phyloP scores from a whole-genome alignment of 2,329 filamentous ascomycete genomes.

The Colletotrichum orbiculare region DNA sequence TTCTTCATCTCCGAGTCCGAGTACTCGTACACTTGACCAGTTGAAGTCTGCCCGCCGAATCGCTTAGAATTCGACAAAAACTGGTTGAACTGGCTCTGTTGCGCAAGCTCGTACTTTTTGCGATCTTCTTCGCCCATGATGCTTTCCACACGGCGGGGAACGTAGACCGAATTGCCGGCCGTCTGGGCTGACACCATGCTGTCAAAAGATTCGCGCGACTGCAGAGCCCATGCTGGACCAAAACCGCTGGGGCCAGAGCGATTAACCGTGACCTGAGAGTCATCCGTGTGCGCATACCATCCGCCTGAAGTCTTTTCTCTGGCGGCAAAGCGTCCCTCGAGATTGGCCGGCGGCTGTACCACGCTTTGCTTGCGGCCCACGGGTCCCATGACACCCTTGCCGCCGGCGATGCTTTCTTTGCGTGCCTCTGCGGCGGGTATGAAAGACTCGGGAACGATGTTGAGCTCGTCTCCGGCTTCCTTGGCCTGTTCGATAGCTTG shows the following conservation, averaged over 20 bases:
- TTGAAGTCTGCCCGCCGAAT: slow-evolving; percentile 30
- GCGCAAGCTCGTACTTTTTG: slow-evolving; percentile 77
- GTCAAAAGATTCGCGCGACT: slow-evolving; percentile 73
- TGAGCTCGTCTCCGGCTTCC: slow-evolving; percentile 85
- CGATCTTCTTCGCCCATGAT: slow-evolving; percentile 84
- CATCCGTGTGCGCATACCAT: slow-evolving; percentile 76
- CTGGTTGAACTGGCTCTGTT: slow-evolving; percentile 59
- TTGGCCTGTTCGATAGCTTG: slow-evolving; percentile 87
- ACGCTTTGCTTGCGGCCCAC: slow-evolving; percentile 63
- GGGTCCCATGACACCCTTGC: slow-evolving; percentile 43
- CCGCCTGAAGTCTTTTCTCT: slow-evolving; percentile 75
- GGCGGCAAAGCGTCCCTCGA: slow-evolving; percentile 83
- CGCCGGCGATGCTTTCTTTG: slow-evolving; percentile 48
- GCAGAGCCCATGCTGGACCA: slow-evolving; percentile 39
- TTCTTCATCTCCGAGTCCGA: slow-evolving; percentile 51
- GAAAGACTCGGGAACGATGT: slow-evolving; percentile 90
- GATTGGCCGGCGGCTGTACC: slow-evolving; percentile 77
- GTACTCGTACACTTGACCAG: slow-evolving; percentile 62
- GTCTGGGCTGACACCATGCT: slow-evolving; percentile 71
- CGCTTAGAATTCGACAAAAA: slow-evolving; percentile 38
- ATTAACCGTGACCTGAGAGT: slow-evolving; percentile 50
- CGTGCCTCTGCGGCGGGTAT: slow-evolving; percentile 66
- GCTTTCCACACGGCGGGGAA: slow-evolving; percentile 76
- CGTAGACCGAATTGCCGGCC: slow-evolving; percentile 68
- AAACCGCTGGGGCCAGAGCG: slow-evolving; percentile 28